Evolutionary conservation across 2,329 filamentous ascomycete genomes (phyloP), one percentile per base, ranked within the genome.

Genomic region (Graphilbum sp.): DNA sequence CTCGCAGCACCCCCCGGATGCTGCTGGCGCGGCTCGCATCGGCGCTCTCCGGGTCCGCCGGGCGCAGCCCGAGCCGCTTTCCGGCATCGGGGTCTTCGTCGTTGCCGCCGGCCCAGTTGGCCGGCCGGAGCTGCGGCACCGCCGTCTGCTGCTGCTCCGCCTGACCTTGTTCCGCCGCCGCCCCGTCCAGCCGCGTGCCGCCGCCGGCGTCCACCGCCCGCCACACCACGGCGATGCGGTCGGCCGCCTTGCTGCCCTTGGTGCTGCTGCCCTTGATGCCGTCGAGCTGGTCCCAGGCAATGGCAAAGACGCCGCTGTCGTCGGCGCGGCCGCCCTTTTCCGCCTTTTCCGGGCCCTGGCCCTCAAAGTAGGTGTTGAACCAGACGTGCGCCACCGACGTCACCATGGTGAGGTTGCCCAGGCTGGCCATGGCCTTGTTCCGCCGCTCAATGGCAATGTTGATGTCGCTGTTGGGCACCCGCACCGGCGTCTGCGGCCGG

Each of bases 341-440:
- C 0, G 79, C 56, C 32, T 75, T 66, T 50, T 86, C 80, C 0
- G 79, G 76, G 0, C 81, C 80, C 17, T 72, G 63, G 33, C 87
- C 86, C 59, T 96, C 90, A 50, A 96, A 96, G 57, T 77, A 96
- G 2, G 77, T 66, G 52, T 98, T 98, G 64, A 95, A 94, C 90
- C 90, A 98, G 15, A 94, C 83, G 51, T 96, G 88, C 0, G 87
- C 87, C 10, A 96, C 78, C 0, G 87, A 78, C 0, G 88, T 94
- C 4, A 95, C 85, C 76, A 96, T 84, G 0, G 84, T 86, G 47
- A 84, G 72, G 15, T 29, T 9, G 1, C 85, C 80, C 56, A 90
- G 79, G 10, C 72, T 73, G 49, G 81, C 82, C 5, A 72, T 70
- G 2, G 81, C 75, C 50, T 79, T 81, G 57, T 86, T 93, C 27